phyloP scores from a whole-genome alignment of 116 monocot genomes.

The Zostera marina region DNA sequence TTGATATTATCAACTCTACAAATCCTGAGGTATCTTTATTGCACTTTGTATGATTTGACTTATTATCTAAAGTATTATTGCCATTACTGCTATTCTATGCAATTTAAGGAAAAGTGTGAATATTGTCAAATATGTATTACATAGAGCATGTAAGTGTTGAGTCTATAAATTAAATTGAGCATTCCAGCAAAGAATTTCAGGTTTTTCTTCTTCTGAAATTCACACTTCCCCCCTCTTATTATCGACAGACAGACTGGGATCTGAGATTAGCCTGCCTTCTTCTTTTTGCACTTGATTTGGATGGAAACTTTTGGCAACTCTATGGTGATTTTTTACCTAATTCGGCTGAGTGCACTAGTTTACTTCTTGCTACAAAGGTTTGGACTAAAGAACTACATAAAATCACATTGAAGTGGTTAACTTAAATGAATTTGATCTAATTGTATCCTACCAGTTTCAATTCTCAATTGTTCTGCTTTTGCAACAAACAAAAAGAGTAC shows the following conservation, averaged over 20 bases:
- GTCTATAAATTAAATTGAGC: too few species aligned
- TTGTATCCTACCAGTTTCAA: too few species aligned
- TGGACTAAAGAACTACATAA: slow-evolving; percentile 1
- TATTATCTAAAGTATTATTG: not conserved
- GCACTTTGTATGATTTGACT: not conserved
- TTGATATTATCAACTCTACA: slow-evolving; percentile 94
- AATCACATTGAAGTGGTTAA: not conserved
- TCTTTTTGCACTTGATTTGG: slow-evolving; percentile 74
- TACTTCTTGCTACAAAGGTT: slow-evolving; percentile 86
- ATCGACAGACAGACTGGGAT: slow-evolving; percentile 86
- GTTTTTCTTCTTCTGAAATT: not conserved
- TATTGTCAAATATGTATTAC: too few species aligned
- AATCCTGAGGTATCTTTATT: slow-evolving; percentile 61
- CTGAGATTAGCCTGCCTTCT: slow-evolving; percentile 88
- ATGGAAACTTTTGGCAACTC: slow-evolving; percentile 90
- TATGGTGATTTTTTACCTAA: slow-evolving; percentile 94
- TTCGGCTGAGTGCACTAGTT: slow-evolving; percentile 76
- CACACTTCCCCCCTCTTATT: not conserved
- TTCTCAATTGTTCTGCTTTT: not conserved
- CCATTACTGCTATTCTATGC: too few species aligned
- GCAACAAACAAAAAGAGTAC: not conserved
- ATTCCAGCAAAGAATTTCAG: not conserved
- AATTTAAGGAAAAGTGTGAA: too few species aligned
- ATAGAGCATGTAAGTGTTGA: too few species aligned
- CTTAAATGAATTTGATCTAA: too few species aligned